Evolutionary conservation across 257 asterid genomes (phyloP).

Genomic region (Striga asiatica): DNA sequence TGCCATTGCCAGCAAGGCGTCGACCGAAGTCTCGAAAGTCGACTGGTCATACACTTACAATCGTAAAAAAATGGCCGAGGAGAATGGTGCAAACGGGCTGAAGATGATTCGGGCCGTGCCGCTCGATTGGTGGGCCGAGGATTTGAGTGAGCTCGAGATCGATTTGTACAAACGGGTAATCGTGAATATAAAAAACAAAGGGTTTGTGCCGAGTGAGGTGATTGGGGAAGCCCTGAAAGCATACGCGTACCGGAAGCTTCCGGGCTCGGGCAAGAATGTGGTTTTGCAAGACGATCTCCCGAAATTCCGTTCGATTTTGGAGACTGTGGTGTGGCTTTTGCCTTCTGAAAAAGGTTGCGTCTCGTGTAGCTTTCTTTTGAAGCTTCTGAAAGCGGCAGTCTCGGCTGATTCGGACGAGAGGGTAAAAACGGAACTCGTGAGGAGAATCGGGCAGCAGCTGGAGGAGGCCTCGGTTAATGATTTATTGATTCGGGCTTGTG

Average conservation of each 20-base stretch:
- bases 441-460: conserved; percentile 70
- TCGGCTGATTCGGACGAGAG: conserved; percentile 53
- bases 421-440: conserved; percentile 44
- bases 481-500: conserved; percentile 48
- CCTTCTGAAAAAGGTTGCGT: conserved; percentile 68
- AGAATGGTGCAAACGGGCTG: conserved; percentile 51
- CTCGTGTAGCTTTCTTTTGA: conserved; percentile 78
- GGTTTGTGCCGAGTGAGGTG: conserved; percentile 45
- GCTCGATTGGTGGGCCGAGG: conserved; percentile 97
- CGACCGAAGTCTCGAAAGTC: conserved; percentile 63
- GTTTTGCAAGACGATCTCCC: conserved; percentile 39
- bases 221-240: conserved; percentile 90
- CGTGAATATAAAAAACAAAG: conserved; percentile 37
- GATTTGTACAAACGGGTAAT: conserved; percentile 64
- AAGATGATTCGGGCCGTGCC: conserved; percentile 57
- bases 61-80: conserved; percentile 65
- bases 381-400: conserved; percentile 65
- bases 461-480: conserved; percentile 83
- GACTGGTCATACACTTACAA: conserved; percentile 88
- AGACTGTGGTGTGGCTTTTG: conserved; percentile 59
- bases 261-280: conserved; percentile 51
- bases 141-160: conserved; percentile 68
- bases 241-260: conserved; percentile 56
- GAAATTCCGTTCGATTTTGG: conserved; percentile 46
- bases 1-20: conserved; percentile 71